These are phyloP conservation scores for Dendrocalamus latiflorus DNA, from an alignment of 202 grass and related monocot species.

Conservation along the genomic window DNA sequence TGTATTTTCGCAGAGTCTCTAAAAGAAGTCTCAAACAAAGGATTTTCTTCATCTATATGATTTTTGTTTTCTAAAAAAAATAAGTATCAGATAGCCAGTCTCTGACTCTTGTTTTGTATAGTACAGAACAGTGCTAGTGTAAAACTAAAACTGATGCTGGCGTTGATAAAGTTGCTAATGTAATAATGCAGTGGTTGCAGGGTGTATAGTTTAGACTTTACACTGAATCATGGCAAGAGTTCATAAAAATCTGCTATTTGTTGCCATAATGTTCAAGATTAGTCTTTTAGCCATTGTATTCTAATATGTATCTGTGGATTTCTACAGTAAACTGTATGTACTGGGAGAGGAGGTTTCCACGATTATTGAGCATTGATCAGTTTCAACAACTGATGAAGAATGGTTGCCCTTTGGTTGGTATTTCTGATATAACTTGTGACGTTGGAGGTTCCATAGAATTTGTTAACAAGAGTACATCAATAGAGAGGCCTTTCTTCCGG, in stretches of 20 bases:
- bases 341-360: slow-evolving; percentile 95
- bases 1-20: background rate
- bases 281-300: background rate
- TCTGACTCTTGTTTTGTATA: background rate
- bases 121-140: background rate
- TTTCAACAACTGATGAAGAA: slow-evolving; percentile 64
- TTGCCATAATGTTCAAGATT: background rate
- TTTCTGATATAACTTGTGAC: slow-evolving; percentile 97
- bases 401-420: slow-evolving; percentile 63
- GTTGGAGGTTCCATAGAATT: slow-evolving; percentile 95
- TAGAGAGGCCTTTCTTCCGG: slow-evolving; percentile 97
- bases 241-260: background rate
- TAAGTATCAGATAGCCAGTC: background rate
- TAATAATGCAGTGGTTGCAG: background rate
- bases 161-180: background rate
- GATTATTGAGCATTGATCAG: slow-evolving; percentile 66
- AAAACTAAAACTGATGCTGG: background rate
- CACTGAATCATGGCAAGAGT: background rate
- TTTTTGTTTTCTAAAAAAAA: background rate
- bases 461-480: slow-evolving; percentile 72
- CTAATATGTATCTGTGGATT: slow-evolving; percentile 7
- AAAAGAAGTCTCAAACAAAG: background rate
- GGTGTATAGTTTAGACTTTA: background rate
- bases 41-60: background rate
- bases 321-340: slow-evolving; percentile 96